phyloP scores from a whole-genome alignment of 805 yeast species.

The Torulaspora quercuum region DNA sequence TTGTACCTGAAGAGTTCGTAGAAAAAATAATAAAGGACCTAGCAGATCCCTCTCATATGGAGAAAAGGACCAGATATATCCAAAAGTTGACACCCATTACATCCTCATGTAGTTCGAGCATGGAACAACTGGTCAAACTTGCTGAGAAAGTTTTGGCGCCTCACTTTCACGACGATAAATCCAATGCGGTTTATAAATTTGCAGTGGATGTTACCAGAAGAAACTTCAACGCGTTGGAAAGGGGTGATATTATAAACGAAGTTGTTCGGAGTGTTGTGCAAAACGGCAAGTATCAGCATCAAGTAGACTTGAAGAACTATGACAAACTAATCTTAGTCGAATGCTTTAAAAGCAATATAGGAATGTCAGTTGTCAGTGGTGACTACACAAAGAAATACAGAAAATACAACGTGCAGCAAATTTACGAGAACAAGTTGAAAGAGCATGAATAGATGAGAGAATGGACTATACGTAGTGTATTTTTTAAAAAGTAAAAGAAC shows the following conservation, averaged over 20 bases:
- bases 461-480: conserved; percentile 8
- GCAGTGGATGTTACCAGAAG: conserved; percentile 80
- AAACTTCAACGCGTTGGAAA: conserved; percentile 68
- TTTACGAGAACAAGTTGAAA: conserved; percentile 47
- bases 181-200: conserved; percentile 45
- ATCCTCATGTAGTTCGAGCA: conserved; percentile 65
- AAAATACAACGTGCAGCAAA: conserved; percentile 78
- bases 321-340: conserved; percentile 80
- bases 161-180: conserved; percentile 55
- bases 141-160: conserved; percentile 59
- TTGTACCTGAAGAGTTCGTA: conserved; percentile 73
- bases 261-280: conserved; percentile 71
- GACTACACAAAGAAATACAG: conserved; percentile 51
- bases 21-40: conserved; percentile 60
- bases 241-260: conserved; percentile 67
- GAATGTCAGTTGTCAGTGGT: conserved; percentile 75
- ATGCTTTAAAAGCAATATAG: conserved; percentile 84
- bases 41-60: conserved; percentile 39
- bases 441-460: conserved; percentile 12
- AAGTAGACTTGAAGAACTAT: conserved; percentile 73
- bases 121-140: conserved; percentile 61
- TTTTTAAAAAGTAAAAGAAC: conserved; percentile 26
- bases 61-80: conserved; percentile 64
- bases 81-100: conserved; percentile 81
- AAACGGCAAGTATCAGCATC: conserved; percentile 55